A percentile compares a stretch with the other conserved stretches of the same genome.
Conservation (phyloP, 2,329 filamentous ascomycete genomes). For the Pestalotiopsis sp. region DNA sequence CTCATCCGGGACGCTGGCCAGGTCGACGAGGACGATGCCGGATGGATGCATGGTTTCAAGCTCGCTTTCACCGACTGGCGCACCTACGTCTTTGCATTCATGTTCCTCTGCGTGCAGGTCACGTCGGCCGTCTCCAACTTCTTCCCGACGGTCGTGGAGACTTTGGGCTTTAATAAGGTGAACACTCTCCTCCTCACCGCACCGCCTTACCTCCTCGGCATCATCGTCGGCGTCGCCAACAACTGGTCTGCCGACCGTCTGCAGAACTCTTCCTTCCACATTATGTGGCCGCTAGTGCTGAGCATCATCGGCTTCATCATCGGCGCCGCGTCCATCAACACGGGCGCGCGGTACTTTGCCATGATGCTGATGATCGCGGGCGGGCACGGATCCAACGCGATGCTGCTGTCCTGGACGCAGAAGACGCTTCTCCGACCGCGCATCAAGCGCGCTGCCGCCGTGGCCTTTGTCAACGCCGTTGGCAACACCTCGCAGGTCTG, state of each 20-base stretch:
- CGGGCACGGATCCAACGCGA: slow-evolving; percentile 43
- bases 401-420: slow-evolving; percentile 46
- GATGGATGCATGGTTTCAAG: slow-evolving; percentile 47
- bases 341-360: slow-evolving; percentile 13
- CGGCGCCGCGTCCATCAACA: slow-evolving; percentile 1
- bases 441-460: slow-evolving; percentile 47
- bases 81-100: slow-evolving; percentile 47
- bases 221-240: neutral
- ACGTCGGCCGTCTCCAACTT: neutral
- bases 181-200: slow-evolving; percentile 10
- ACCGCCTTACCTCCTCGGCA: slow-evolving; percentile 12
- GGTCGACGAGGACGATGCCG: slow-evolving; percentile 37
- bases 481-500: slow-evolving; percentile 40
- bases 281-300: neutral
- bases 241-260: slow-evolving; percentile 7
- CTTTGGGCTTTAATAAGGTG: neutral
- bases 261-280: slow-evolving; percentile 11
- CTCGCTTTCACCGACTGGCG: slow-evolving; percentile 51
- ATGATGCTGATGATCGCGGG: slow-evolving; percentile 28
- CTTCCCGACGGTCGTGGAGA: slow-evolving; percentile 10
- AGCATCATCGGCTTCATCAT: slow-evolving; percentile 8
- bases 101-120: neutral
- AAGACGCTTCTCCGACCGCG: slow-evolving; percentile 44
- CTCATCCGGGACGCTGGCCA: slow-evolving; percentile 54
- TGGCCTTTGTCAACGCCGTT: slow-evolving; percentile 37